Evolutionary conservation across 2,329 filamentous ascomycete genomes (phyloP).

Genomic region (Alternaria arborescens): DNA sequence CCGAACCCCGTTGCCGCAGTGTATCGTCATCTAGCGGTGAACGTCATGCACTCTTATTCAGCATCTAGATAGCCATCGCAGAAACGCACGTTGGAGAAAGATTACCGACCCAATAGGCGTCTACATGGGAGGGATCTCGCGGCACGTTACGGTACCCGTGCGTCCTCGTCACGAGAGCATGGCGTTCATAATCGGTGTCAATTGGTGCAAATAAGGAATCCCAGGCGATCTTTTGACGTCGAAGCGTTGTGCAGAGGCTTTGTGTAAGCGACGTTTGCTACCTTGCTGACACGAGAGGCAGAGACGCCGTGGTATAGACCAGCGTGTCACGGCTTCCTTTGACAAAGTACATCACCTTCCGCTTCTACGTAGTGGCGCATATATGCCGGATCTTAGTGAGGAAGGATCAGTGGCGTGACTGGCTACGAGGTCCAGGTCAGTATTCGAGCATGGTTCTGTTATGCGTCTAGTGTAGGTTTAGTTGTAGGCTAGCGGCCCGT

Average conservation of each 20-base stretch:
- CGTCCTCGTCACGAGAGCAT: not conserved
- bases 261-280: not conserved
- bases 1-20: not conserved
- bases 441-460: not conserved
- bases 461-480: not conserved
- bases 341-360: not conserved
- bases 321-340: not conserved
- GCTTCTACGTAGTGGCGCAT: not conserved
- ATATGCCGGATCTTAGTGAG: not conserved
- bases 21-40: not conserved
- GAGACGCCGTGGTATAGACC: too few species aligned
- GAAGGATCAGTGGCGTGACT: not conserved
- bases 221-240: too few species aligned
- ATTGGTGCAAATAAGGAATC: too few species aligned
- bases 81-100: not conserved
- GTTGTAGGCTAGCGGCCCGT: not conserved
- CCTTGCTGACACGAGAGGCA: slow-evolving; percentile 5
- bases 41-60: not conserved
- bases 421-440: not conserved
- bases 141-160: not conserved
- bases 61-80: not conserved
- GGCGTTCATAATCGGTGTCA: not conserved
- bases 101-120: not conserved
- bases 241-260: not conserved
- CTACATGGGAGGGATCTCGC: too few species aligned